These are phyloP conservation scores for Melampsora abietis-canadensis DNA, from an alignment of 1,284 basidiomycete genomes.

Conservation along the genomic window DNA sequence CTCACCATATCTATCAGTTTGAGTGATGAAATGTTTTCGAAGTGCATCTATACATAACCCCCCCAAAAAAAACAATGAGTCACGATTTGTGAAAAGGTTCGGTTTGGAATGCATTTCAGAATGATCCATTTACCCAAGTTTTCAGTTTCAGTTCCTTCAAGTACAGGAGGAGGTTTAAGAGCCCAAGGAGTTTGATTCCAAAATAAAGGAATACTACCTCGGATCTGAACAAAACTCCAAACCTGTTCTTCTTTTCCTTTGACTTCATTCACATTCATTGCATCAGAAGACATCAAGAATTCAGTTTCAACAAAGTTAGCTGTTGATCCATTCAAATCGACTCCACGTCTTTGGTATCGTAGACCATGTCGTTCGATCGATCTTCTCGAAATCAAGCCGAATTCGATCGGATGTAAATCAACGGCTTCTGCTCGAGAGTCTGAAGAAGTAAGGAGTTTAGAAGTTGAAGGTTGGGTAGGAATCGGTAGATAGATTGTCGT, in stretches of 20 bases:
- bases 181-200: constrained; percentile 72
- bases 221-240: constrained; percentile 80
- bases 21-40: constrained; percentile 18
- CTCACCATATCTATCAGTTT: constrained; percentile 11
- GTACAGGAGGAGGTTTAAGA: constrained; percentile 79
- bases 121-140: constrained; percentile 57
- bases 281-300: constrained; percentile 30
- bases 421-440: not conserved
- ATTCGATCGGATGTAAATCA: constrained; percentile 50
- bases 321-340: constrained; percentile 58
- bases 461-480: not conserved
- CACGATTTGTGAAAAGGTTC: too few relatives aligned
- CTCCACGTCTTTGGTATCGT: constrained; percentile 58
- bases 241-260: constrained; percentile 79
- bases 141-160: constrained; percentile 73
- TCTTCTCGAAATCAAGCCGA: constrained; percentile 58
- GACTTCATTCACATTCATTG: too few relatives aligned
- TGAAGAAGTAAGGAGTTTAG: not conserved
- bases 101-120: not conserved
- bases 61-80: too few relatives aligned
- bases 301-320: constrained; percentile 62
- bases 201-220: constrained; percentile 84
- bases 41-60: constrained; percentile 40
- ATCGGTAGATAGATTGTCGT: constrained; percentile 5
- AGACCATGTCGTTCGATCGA: constrained; percentile 59